These are phyloP conservation scores for Candida freyschussii DNA, from an alignment of 1,139 yeast species.

Conservation along the genomic window DNA sequence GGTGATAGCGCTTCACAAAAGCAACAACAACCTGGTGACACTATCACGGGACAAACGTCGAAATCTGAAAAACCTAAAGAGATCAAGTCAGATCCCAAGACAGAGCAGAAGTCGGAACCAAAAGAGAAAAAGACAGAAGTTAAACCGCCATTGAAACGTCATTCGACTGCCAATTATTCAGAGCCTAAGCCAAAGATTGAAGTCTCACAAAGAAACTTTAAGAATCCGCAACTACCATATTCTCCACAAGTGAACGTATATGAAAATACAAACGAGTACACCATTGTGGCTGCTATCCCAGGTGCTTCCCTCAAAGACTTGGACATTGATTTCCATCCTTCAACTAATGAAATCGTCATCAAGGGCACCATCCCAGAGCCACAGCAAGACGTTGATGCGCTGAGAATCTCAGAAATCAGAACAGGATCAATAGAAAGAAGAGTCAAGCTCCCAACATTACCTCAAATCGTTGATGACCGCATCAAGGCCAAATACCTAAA, in stretches of 20 bases:
- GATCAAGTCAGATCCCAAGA: slow-evolving; percentile 16
- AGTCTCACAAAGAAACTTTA: slow-evolving; percentile 41
- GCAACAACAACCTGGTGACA: too few species aligned
- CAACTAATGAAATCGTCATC: slow-evolving; percentile 43
- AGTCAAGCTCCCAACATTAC: slow-evolving; percentile 47
- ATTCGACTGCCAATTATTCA: slow-evolving; percentile 25
- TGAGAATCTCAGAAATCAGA: slow-evolving; percentile 42
- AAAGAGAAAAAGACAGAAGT: slow-evolving; percentile 3
- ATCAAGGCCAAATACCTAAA: slow-evolving; percentile 47
- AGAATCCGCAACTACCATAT: slow-evolving; percentile 38
- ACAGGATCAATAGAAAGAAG: slow-evolving; percentile 51
- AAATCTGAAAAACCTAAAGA: slow-evolving; percentile 16
- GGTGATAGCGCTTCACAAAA: background rate
- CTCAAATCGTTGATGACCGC: slow-evolving; percentile 44
- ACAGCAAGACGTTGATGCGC: slow-evolving; percentile 29
- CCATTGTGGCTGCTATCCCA: slow-evolving; percentile 45
- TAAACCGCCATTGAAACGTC: slow-evolving; percentile 22
- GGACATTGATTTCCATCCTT: slow-evolving; percentile 51
- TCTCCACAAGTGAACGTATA: slow-evolving; percentile 54
- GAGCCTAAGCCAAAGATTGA: slow-evolving; percentile 36
- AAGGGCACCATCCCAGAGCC: slow-evolving; percentile 41
- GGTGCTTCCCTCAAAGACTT: slow-evolving; percentile 50
- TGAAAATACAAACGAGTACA: slow-evolving; percentile 39
- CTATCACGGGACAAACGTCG: background rate
- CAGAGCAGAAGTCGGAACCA: slow-evolving; percentile 10